Evolutionary conservation across 306 rosid species (phyloP).

Genomic region (Quercus suber): DNA sequence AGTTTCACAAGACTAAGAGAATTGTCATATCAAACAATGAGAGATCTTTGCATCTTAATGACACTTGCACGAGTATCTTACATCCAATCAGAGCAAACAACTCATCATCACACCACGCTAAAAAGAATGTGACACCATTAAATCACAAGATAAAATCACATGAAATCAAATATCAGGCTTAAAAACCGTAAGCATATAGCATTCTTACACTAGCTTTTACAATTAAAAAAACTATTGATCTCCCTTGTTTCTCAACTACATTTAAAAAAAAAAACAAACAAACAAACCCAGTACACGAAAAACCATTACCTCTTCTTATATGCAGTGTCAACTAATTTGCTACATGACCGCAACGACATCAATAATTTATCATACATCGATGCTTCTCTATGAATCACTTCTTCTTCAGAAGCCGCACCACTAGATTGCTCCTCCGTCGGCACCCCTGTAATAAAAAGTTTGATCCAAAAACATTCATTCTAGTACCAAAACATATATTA

Average conservation of each 20-base stretch:
- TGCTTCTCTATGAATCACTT: conserved; percentile 24
- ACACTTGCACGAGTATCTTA: background rate
- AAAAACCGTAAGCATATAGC: background rate
- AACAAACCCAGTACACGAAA: background rate
- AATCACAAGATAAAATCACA: background rate
- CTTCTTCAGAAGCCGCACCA: conserved; percentile 14
- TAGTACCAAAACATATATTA: background rate
- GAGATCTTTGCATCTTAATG: background rate
- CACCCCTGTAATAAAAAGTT: conserved; percentile 11
- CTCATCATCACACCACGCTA: background rate
- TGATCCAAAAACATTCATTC: background rate
- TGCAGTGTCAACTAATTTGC: conserved; percentile 36
- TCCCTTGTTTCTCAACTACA: background rate
- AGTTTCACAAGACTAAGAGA: background rate
- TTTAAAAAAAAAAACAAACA: background rate
- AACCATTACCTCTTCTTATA: conserved; percentile 38
- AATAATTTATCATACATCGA: conserved; percentile 39
- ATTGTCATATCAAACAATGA: background rate
- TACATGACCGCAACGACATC: conserved; percentile 30
- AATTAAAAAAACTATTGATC: background rate
- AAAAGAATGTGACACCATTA: background rate
- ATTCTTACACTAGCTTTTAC: background rate
- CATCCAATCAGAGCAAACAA: background rate
- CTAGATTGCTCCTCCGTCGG: conserved; percentile 12
- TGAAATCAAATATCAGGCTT: background rate